Evolutionary conservation across 345 rosid genomes (phyloP).

Genomic region (Crucihimalaya himalaica): DNA sequence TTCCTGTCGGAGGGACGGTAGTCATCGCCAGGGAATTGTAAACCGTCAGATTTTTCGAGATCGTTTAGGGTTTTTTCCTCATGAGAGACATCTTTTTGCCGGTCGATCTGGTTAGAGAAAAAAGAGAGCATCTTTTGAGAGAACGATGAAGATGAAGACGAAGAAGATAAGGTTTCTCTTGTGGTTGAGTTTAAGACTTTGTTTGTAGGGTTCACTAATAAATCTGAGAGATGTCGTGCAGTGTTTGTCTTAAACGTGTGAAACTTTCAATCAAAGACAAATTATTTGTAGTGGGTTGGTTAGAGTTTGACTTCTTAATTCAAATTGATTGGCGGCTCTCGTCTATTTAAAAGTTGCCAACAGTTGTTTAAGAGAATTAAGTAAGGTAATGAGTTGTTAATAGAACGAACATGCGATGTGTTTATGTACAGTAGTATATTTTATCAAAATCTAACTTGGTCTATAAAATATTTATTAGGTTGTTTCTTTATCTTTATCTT

Average conservation of each 20-base stretch:
- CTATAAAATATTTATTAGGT: constrained; percentile 3
- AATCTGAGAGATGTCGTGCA: constrained; percentile 27
- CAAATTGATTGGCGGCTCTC: constrained; percentile 18
- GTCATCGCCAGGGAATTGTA: constrained; percentile 64
- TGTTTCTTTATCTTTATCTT: constrained; percentile 7
- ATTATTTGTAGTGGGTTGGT: constrained; percentile 18
- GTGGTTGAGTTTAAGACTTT: constrained; percentile 32
- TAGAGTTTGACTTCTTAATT: constrained; percentile 26
- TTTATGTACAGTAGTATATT: background rate
- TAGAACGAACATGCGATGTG: constrained; percentile 9
- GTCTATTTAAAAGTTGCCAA: constrained; percentile 18
- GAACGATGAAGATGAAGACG: background rate
- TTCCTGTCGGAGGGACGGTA: constrained; percentile 65
- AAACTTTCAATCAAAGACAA: constrained; percentile 28
- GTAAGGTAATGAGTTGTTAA: constrained; percentile 12
- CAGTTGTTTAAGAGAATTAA: background rate
- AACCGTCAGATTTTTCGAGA: constrained; percentile 49
- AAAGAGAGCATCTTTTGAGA: constrained; percentile 61
- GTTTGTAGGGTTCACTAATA: background rate
- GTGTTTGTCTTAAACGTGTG: constrained; percentile 29
- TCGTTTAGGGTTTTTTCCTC: constrained; percentile 57
- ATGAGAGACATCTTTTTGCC: constrained; percentile 43
- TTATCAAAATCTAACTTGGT: background rate
- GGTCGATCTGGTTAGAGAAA: constrained; percentile 50
- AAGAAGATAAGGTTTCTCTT: constrained; percentile 33